Conservation (phyloP, 306 rosid species). For the Pterocarpus macrocarpus region DNA sequence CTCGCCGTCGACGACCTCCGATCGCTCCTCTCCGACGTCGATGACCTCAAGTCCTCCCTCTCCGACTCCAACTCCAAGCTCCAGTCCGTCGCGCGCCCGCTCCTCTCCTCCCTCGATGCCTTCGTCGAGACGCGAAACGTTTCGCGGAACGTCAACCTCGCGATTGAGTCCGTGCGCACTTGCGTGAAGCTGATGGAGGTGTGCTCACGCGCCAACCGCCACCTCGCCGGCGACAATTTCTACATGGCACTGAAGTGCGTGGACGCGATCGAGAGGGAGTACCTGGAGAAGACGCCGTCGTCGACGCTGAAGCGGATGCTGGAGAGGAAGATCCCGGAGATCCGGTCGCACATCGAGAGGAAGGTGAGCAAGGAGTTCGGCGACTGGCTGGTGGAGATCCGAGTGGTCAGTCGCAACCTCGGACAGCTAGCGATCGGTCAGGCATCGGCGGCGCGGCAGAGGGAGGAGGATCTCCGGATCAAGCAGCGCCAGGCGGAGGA, state of each 20-base stretch:
- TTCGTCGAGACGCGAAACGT: constrained; percentile 86
- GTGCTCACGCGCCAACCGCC: constrained; percentile 83
- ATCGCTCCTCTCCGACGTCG: constrained; percentile 96
- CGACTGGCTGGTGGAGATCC: constrained; percentile 98
- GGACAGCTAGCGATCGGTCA: constrained; percentile 96
- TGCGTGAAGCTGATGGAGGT: constrained; percentile 72
- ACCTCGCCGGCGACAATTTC: constrained; percentile 70
- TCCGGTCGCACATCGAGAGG: constrained; percentile 88
- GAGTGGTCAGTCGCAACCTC: constrained; percentile 85
- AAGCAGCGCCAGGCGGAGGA: constrained; percentile 99
- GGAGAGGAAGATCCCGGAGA: constrained; percentile 94
- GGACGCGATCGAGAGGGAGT: constrained; percentile 78
- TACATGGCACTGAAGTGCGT: constrained; percentile 94
- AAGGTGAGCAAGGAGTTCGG: constrained; percentile 92
- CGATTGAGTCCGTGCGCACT: constrained; percentile 68
- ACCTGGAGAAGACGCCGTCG: constrained; percentile 73
- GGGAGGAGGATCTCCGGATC: constrained; percentile 96
- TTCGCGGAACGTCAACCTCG: constrained; percentile 78
- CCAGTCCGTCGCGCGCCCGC: constrained; percentile 81
- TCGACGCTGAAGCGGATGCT: constrained; percentile 84
- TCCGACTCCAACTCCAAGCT: constrained; percentile 90
- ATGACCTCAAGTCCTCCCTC: constrained; percentile 89
- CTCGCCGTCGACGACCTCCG: constrained; percentile 98
- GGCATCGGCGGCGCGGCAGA: constrained; percentile 94
- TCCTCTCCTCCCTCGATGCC: constrained; percentile 85